Evolutionary conservation across 129 eudicot genomes (phyloP).

Genomic region (Chrysanthemum makinoi): DNA sequence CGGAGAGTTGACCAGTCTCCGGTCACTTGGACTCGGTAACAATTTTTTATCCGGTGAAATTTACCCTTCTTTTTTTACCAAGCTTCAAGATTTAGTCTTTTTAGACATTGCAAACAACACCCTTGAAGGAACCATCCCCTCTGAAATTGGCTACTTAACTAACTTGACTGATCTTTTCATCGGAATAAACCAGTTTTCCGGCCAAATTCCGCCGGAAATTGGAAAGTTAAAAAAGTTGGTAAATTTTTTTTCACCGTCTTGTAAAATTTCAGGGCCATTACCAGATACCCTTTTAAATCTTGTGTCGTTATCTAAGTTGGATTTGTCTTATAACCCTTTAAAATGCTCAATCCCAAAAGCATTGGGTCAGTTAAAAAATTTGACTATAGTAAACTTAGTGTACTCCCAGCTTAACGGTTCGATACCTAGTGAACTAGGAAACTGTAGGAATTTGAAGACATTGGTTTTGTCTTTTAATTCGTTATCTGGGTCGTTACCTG

Average conservation of each 20-base stretch:
- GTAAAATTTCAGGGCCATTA: conserved; percentile 64
- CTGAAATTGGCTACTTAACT: conserved; percentile 42
- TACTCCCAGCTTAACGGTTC: conserved; percentile 62
- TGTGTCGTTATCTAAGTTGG: conserved; percentile 48
- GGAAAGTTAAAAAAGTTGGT: conserved; percentile 49
- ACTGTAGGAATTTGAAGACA: conserved; percentile 47
- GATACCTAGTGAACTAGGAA: conserved; percentile 64
- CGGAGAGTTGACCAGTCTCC: conserved; percentile 35
- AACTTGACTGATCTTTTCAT: conserved; percentile 60
- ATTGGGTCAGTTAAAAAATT: conserved; percentile 43
- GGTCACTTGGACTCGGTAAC: conserved; percentile 54
- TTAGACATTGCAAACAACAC: conserved; percentile 72
- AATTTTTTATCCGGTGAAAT: conserved; percentile 57
- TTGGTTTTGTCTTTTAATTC: conserved; percentile 69
- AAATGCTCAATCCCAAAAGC: conserved; percentile 58
- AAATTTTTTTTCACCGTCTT: conserved; percentile 48
- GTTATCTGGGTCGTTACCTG: conserved; percentile 56
- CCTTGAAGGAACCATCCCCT: conserved; percentile 53
- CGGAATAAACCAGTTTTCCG: conserved; percentile 69
- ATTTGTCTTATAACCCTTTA: conserved; percentile 72
- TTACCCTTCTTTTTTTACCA: conserved; percentile 31
- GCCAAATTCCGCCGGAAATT: conserved; percentile 59
- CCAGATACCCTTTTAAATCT: conserved; percentile 59
- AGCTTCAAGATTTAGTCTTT: conserved; percentile 33
- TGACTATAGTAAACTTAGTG: conserved; percentile 52